These are phyloP conservation scores for Dactylonectria estremocensis DNA, from an alignment of 2,329 filamentous ascomycete genomes.

Conservation along the genomic window DNA sequence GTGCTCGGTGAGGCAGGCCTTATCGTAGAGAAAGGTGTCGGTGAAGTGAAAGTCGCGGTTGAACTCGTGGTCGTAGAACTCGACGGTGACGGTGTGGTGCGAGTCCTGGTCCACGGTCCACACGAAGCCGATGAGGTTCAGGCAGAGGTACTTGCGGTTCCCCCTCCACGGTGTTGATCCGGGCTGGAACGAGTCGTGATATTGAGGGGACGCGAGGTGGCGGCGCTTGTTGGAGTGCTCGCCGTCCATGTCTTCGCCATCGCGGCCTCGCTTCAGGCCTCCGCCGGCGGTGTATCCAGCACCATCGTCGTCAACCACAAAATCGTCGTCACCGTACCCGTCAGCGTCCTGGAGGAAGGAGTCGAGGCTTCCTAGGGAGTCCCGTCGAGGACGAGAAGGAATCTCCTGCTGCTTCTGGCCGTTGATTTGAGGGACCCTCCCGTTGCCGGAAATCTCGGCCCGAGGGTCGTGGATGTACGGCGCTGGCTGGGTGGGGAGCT, in stretches of 20 bases:
- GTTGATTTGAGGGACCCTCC: conserved; percentile 68
- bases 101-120: conserved; percentile 98
- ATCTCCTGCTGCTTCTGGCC: conserved; percentile 65
- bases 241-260: conserved; percentile 66
- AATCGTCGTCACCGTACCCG: conserved; percentile 77
- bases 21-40: conserved; percentile 95
- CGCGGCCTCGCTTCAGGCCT: conserved; percentile 65
- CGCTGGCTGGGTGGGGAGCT: conserved; percentile 77
- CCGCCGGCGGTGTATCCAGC: conserved; percentile 83
- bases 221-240: conserved; percentile 65
- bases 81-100: conserved; percentile 93
- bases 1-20: conserved; percentile 90
- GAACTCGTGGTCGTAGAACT: conserved; percentile 95
- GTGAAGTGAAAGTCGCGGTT: conserved; percentile 98
- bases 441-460: conserved; percentile 77
- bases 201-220: conserved; percentile 70
- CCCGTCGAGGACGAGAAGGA: conserved; percentile 68
- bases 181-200: conserved; percentile 91
- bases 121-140: conserved; percentile 94
- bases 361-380: conserved; percentile 84
- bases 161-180: conserved; percentile 97
- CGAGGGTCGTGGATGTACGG: conserved; percentile 90
- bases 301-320: conserved; percentile 95
- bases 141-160: conserved; percentile 91
- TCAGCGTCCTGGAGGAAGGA: conserved; percentile 79